phyloP scores from a whole-genome alignment of 78 protist species.

The Cavenderia fasciculata region DNA sequence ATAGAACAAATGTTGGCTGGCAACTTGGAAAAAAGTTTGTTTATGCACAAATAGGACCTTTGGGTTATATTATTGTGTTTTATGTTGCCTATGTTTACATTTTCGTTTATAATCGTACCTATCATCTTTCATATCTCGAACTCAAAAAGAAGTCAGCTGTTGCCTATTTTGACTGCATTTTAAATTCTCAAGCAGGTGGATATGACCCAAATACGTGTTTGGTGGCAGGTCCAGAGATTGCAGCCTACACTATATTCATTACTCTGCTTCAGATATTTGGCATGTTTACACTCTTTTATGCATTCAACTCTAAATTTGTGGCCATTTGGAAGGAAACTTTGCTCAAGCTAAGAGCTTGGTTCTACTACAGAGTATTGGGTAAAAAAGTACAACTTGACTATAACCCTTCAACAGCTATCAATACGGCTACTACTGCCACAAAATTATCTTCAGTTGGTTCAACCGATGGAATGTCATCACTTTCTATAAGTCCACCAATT shows the following conservation, averaged over 20 bases:
- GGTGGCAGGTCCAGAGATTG: slow-evolving; percentile 32
- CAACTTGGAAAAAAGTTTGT: neutral
- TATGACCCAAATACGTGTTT: slow-evolving; percentile 1
- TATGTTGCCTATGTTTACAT: slow-evolving; percentile 23
- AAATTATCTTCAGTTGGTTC: no score
- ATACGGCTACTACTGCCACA: no score
- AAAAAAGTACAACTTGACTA: no score
- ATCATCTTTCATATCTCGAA: neutral
- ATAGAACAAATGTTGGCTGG: neutral
- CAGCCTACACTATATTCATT: neutral
- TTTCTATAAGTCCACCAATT: no score
- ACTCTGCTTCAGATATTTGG: slow-evolving; percentile 15
- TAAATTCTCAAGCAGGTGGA: neutral
- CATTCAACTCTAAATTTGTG: slow-evolving; percentile 11
- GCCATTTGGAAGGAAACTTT: neutral
- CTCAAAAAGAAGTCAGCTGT: neutral
- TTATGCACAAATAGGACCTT: slow-evolving; percentile 14
- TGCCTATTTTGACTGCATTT: neutral
- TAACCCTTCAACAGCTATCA: no score
- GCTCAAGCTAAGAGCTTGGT: no score
- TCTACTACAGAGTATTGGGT: no score
- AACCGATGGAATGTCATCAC: no score
- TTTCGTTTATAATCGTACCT: slow-evolving; percentile 22
- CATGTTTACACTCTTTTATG: slow-evolving; percentile 14
- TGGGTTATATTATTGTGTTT: slow-evolving; percentile 5